A percentile compares a stretch with the other conserved stretches of the same genome.
phyloP scores from a whole-genome alignment of 208 protist genomes.

The Kentomonas sorsogonicus region DNA sequence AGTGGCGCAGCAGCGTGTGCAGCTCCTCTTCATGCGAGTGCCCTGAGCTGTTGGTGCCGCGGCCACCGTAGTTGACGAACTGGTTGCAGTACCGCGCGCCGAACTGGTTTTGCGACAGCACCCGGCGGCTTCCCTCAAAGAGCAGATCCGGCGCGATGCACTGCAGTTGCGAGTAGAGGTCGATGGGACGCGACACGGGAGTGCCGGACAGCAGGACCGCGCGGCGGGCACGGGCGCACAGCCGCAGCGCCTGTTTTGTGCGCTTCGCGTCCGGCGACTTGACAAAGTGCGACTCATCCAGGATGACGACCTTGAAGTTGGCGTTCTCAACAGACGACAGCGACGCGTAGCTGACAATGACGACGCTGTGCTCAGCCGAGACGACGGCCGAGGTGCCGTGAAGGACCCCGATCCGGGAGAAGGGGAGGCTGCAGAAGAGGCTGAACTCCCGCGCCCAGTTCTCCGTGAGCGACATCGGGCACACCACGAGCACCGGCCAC shows the following conservation, averaged over 20 bases:
- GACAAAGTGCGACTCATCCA: constrained; percentile 95
- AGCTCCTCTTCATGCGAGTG: constrained; percentile 90
- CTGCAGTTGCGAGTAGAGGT: constrained; percentile 93
- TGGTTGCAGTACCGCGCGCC: constrained; percentile 92
- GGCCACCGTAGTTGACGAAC: constrained; percentile 61
- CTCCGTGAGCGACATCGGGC: constrained; percentile 88
- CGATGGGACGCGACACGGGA: constrained; percentile 91
- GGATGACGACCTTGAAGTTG: constrained; percentile 86
- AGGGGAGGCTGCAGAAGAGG: constrained; percentile 76
- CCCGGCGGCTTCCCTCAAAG: too few species aligned
- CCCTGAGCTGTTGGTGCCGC: constrained; percentile 64
- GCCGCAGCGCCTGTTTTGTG: constrained; percentile 65
- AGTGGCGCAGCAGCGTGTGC: constrained; percentile 80
- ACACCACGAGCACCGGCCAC: constrained; percentile 94
- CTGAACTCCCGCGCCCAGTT: constrained; percentile 92
- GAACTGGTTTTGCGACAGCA: constrained; percentile 78
- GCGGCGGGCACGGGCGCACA: constrained; percentile 66
- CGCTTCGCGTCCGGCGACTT: constrained; percentile 85
- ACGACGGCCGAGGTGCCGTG: constrained; percentile 45
- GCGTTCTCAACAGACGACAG: constrained; percentile 56
- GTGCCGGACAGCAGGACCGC: constrained; percentile 92
- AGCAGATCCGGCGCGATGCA: constrained; percentile 48
- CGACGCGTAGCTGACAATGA: constrained; percentile 81
- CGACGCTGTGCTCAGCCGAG: constrained; percentile 44
- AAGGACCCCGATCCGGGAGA: constrained; percentile 61